A percentile compares a stretch with the other conserved stretches of the same genome.
These are phyloP conservation scores for Nothophytophthora sp. DNA, from an alignment of 352 stramenopile species.

Conservation along the genomic window DNA sequence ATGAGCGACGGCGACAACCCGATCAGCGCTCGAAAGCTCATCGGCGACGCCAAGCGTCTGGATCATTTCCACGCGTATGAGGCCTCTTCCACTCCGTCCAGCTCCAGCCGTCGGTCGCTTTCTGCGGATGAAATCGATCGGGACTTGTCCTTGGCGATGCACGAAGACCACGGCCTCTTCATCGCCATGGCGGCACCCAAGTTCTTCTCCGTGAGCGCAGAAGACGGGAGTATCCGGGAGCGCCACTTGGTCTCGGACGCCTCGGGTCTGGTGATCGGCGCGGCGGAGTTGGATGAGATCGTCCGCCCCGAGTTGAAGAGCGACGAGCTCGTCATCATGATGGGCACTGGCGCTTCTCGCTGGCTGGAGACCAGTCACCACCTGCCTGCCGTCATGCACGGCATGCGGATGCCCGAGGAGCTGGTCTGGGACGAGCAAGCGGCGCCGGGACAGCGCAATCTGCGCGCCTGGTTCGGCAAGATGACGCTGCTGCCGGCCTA, in stretches of 20 bases:
- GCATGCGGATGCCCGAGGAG: constrained; percentile 54
- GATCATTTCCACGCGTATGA: constrained; percentile 77
- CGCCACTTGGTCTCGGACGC: constrained; percentile 25
- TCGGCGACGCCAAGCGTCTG: constrained; percentile 45
- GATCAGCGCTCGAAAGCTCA: constrained; percentile 37
- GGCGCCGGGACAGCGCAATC: constrained; percentile 15
- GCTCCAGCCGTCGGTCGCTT: constrained; percentile 1
- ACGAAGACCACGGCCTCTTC: constrained; percentile 62
- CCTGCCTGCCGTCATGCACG: constrained; percentile 57
- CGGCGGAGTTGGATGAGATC: constrained; percentile 15
- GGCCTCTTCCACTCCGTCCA: constrained; percentile 5
- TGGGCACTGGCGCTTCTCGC: constrained; percentile 38
- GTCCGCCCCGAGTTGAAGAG: constrained; percentile 51
- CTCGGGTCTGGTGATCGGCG: constrained; percentile 49
- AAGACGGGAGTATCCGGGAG: constrained; percentile 16
- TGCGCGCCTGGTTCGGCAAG: constrained; percentile 63
- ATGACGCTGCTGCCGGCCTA: constrained; percentile 58
- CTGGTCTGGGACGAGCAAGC: constrained; percentile 6
- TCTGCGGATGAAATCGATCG: constrained; percentile 5
- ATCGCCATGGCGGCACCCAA: constrained; percentile 49
- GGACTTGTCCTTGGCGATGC: constrained; percentile 50
- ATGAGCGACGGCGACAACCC: constrained; percentile 31
- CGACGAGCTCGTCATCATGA: constrained; percentile 63
- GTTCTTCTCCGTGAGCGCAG: constrained; percentile 40
- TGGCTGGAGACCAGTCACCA: constrained; percentile 48